Conservation (phyloP, 208 protist genomes). For the Kentomonas sorsogonicus region DNA sequence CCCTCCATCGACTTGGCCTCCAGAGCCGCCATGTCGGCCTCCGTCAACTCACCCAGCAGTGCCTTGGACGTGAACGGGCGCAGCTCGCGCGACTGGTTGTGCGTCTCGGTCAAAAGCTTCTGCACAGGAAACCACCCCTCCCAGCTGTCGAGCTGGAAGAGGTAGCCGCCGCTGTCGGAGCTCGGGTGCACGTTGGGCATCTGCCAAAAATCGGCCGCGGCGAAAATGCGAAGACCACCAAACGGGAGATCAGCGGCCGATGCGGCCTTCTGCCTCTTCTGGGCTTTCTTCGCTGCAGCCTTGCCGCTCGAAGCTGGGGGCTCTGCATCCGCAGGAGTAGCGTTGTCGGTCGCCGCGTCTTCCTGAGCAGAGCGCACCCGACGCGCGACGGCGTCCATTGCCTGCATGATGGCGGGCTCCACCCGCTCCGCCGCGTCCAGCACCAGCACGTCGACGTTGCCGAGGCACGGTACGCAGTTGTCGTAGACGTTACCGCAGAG, state of each 20-base stretch:
- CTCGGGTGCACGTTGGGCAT: slow-evolving; percentile 72
- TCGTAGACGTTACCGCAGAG: slow-evolving; percentile 71
- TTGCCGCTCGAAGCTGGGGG: too few species aligned
- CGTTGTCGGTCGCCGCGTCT: too few species aligned
- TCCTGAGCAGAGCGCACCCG: too few species aligned
- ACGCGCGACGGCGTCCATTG: slow-evolving; percentile 76
- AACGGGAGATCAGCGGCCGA: too few species aligned
- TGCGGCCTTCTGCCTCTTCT: too few species aligned
- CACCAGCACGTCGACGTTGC: slow-evolving; percentile 66
- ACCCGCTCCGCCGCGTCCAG: slow-evolving; percentile 72
- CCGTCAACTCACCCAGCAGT: slow-evolving; percentile 47
- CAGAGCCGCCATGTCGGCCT: slow-evolving; percentile 60
- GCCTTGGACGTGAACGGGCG: slow-evolving; percentile 55
- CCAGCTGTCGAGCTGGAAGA: slow-evolving; percentile 77
- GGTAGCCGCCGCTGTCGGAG: slow-evolving; percentile 78
- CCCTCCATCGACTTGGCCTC: slow-evolving; percentile 42
- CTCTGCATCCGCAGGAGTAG: too few species aligned
- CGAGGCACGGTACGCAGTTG: slow-evolving; percentile 55
- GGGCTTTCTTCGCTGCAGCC: too few species aligned
- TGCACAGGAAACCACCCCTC: slow-evolving; percentile 66
- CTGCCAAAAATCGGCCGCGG: slow-evolving; percentile 79
- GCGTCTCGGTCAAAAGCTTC: slow-evolving; percentile 40
- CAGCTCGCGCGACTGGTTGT: slow-evolving; percentile 46
- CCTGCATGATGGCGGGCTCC: slow-evolving; percentile 39
- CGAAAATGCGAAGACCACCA: slow-evolving; percentile 79